Percentiles rank a stretch among this genome's conserved stretches.
Conservation (phyloP, 1,284 basidiomycete genomes). For the Gymnopus androsaceus region DNA sequence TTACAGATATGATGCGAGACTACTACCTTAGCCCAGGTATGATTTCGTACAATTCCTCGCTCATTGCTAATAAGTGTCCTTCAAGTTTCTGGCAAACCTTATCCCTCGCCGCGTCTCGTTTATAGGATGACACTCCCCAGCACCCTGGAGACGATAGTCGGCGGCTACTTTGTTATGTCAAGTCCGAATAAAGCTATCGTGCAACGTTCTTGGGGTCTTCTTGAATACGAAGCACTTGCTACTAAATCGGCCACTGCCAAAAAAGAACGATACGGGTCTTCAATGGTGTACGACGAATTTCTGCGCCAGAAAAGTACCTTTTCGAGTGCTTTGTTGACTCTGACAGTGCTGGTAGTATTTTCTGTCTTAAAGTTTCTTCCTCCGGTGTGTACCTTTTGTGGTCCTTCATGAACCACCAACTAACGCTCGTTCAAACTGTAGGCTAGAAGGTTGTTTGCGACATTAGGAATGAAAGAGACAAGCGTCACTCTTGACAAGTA, state of each 20-base stretch:
- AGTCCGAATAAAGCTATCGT: conserved; percentile 67
- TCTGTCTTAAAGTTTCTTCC: conserved; percentile 37
- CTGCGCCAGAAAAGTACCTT: conserved; percentile 44
- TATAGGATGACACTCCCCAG: conserved; percentile 51
- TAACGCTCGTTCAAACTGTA: conserved; percentile 31
- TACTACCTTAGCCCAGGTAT: conserved; percentile 63
- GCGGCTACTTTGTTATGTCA: conserved; percentile 66
- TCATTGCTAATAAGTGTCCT: background rate
- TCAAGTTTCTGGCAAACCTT: conserved; percentile 43
- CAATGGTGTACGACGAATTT: conserved; percentile 80
- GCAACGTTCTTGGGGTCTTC: conserved; percentile 78
- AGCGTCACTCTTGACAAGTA: conserved; percentile 66
- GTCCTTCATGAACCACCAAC: background rate
- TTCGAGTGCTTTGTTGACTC: conserved; percentile 43
- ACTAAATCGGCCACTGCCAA: conserved; percentile 12
- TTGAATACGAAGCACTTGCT: conserved; percentile 43
- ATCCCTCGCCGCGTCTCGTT: conserved; percentile 40
- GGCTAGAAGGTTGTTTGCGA: conserved; percentile 57
- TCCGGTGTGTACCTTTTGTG: conserved; percentile 36
- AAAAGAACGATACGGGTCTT: conserved; percentile 54
- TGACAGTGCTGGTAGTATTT: conserved; percentile 38
- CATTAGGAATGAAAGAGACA: conserved; percentile 54
- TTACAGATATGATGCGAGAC: conserved; percentile 34
- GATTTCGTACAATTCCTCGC: conserved; percentile 16
- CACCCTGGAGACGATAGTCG: conserved; percentile 43